Evolutionary conservation across 2,329 filamentous ascomycete genomes (phyloP), one percentile per base, ranked within the genome.

Genomic region (Penicillium sp.): DNA sequence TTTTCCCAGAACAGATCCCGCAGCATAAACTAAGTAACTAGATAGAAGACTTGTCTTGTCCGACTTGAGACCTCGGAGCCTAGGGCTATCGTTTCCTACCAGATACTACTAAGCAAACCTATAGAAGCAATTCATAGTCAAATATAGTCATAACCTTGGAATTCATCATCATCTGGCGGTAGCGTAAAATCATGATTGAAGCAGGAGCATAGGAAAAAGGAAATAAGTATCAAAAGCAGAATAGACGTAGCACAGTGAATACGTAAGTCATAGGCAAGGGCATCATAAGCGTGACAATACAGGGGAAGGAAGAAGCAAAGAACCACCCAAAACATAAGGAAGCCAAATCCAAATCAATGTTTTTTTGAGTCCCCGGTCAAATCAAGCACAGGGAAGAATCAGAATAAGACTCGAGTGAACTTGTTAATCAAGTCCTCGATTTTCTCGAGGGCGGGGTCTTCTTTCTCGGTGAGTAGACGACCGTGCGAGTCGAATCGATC

Each of bases 401-500:
- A 66, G 29, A 55, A 54, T 42, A 66, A 57, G 15, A 60, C 56
- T 29, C 52, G 52, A 29, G 52, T 58, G 25, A 71, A 61, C 6
- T 65, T 65, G 28, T 59, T 58, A 9, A 75, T 49, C 6, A 75
- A 57, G 13, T 67, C 57, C 27, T 72, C 66, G 4, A 75, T 44
- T 28, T 57, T 63, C 37, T 68, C 67, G 6, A 62, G 64, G 10
- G 73, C 55, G 9, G 64, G 58, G 52, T 72, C 65, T 33, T 68
- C 62, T 2, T 49, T 53, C 29, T 70, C 62, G 1, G 65, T 59
- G 40, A 73, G 65, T 33, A 61, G 67, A 33, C 64, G 63, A 6
- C 73, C 73, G 9, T 72, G 58, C 10, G 65, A 61, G 51, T 76
- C 73, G 51, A 76, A 75, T 6, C 73, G 67, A 27, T 70, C 63